These are phyloP conservation scores for Penicillium thymicola DNA, from an alignment of 2,329 filamentous ascomycete genomes.

Conservation along the genomic window DNA sequence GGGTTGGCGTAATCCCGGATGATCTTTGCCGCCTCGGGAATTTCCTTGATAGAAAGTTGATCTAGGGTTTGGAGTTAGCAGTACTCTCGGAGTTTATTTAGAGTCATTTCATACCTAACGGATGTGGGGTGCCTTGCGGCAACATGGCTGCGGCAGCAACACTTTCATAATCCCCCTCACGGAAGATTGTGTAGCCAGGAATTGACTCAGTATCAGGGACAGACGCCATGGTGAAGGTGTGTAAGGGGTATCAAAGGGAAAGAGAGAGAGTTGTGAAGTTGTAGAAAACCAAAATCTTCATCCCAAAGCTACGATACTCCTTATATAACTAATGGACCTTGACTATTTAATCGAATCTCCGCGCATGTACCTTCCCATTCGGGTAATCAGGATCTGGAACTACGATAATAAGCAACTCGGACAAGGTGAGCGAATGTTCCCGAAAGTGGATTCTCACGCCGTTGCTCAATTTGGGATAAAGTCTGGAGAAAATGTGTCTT, in stretches of 20 bases:
- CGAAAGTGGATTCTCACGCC: slow-evolving; percentile 10
- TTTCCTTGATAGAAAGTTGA: slow-evolving; percentile 30
- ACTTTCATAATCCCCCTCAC: slow-evolving; percentile 27
- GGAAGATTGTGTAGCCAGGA: slow-evolving; percentile 28
- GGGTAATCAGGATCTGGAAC: slow-evolving; percentile 18
- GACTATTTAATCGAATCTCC: slow-evolving; percentile 13
- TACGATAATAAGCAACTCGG: slow-evolving; percentile 1
- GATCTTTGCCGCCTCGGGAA: slow-evolving; percentile 26
- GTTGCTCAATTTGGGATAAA: slow-evolving; percentile 15
- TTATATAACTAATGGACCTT: slow-evolving; percentile 18
- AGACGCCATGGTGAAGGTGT: slow-evolving; percentile 22
- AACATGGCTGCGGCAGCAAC: slow-evolving; percentile 25
- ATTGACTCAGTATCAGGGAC: slow-evolving; percentile 27
- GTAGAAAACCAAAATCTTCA: not conserved
- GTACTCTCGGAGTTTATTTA: not conserved
- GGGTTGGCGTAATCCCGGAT: slow-evolving; percentile 30
- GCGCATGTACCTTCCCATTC: slow-evolving; percentile 25
- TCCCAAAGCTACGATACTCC: not conserved
- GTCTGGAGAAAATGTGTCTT: slow-evolving; percentile 15
- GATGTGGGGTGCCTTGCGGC: slow-evolving; percentile 21
- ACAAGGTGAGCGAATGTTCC: slow-evolving; percentile 13
- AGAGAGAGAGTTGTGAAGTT: slow-evolving; percentile 12
- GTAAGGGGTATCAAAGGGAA: not conserved
- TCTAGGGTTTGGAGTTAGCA: slow-evolving; percentile 15
- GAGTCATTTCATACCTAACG: slow-evolving; percentile 15